phyloP scores from a whole-genome alignment of 2,329 filamentous ascomycete species.

The Pseudogymnoascus pannorum region DNA sequence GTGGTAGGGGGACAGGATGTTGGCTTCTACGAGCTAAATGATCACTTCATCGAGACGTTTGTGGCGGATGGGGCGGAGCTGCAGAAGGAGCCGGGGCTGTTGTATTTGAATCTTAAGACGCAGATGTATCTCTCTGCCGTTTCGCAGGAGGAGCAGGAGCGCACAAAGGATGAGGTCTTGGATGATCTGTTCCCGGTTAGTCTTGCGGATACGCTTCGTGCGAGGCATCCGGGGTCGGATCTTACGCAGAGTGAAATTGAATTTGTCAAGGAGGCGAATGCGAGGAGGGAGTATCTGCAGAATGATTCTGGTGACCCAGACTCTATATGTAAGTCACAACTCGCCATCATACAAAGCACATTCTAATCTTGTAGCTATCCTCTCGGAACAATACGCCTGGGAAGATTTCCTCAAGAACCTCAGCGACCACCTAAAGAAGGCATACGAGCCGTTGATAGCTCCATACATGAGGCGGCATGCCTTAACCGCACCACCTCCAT shows the following conservation, averaged over 20 bases:
- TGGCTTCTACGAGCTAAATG: conserved; percentile 55
- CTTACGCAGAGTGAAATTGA: conserved; percentile 52
- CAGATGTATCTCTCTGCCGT: conserved; percentile 58
- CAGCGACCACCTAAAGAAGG: conserved; percentile 49
- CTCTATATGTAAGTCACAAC: conserved; percentile 30
- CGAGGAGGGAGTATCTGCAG: conserved; percentile 49
- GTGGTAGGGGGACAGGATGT: conserved; percentile 59
- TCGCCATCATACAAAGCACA: conserved; percentile 25
- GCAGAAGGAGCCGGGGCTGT: conserved; percentile 50
- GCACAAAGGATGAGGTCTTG: conserved; percentile 47
- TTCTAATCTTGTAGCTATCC: conserved; percentile 28
- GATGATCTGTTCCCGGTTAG: conserved; percentile 53
- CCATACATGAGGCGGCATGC: conserved; percentile 34
- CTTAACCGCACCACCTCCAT: conserved; percentile 19
- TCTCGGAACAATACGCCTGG: conserved; percentile 57
- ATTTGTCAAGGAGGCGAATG: conserved; percentile 47
- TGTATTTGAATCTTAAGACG: conserved; percentile 59
- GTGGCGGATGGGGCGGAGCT: conserved; percentile 51
- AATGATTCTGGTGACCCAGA: conserved; percentile 42
- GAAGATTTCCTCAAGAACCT: conserved; percentile 54
- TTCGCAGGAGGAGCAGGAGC: conserved; percentile 42
- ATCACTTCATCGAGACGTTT: conserved; percentile 57
- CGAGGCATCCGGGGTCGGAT: conserved; percentile 45
- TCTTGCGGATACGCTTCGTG: conserved; percentile 45
- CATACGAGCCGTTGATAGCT: conserved; percentile 45